A percentile compares a stretch with the other conserved stretches of the same genome.
These are phyloP conservation scores for Paraurostyla sp. DNA, from an alignment of 73 alveolate genomes.

Conservation along the genomic window DNA sequence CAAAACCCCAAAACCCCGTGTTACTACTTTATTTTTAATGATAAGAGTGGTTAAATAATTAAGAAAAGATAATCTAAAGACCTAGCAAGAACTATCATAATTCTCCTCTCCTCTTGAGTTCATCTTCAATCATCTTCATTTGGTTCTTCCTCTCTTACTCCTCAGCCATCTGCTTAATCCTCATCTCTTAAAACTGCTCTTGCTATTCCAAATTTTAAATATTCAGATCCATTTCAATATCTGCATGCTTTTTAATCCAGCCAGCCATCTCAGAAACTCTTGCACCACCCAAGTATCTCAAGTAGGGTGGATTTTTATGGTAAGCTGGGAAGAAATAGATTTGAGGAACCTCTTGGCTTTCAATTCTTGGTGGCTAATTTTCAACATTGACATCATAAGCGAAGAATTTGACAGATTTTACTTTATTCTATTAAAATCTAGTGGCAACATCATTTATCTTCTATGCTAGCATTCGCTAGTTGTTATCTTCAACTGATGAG, in stretches of 20 bases:
- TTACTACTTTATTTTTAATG: too few relatives aligned
- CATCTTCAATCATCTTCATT: conserved; percentile 61
- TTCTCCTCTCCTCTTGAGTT: conserved; percentile 56
- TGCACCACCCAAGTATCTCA: conserved; percentile 10
- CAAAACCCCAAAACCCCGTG: too few relatives aligned
- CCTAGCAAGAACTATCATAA: conserved; percentile 32
- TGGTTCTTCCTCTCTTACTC: conserved; percentile 24
- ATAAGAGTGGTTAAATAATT: too few relatives aligned
- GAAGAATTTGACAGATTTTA: background rate
- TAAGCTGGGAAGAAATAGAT: conserved; percentile 47
- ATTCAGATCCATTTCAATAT: conserved; percentile 21
- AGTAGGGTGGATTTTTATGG: conserved; percentile 49
- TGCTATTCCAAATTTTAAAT: background rate
- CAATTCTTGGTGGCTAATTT: conserved; percentile 49
- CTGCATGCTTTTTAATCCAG: conserved; percentile 46
- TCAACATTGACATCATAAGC: conserved; percentile 59
- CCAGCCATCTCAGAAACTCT: conserved; percentile 17
- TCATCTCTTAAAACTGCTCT: conserved; percentile 32
- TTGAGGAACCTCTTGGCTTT: conserved; percentile 14
- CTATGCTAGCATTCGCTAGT: conserved; percentile 8
- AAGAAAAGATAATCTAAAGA: too few relatives aligned
- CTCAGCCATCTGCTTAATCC: conserved; percentile 3
- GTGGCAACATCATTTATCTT: conserved; percentile 10
- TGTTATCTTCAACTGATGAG: conserved; percentile 40
- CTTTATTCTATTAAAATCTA: background rate